Evolutionary conservation across 2,329 filamentous ascomycete genomes (phyloP).

Genomic region (Paecilomyces niveus): DNA sequence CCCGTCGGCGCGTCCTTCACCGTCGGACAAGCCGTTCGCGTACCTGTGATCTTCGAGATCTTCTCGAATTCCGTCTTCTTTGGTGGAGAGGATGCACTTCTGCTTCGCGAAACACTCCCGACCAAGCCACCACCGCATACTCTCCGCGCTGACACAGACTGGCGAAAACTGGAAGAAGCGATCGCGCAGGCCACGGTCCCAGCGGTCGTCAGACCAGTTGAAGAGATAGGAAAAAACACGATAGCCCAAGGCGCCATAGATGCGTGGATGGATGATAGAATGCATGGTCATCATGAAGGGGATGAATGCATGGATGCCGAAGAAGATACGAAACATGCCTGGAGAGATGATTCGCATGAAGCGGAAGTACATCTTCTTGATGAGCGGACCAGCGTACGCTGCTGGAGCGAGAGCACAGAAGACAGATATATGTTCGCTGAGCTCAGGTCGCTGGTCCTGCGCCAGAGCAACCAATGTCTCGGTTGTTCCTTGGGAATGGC

Average conservation of each 20-base stretch:
- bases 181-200: constrained; percentile 71
- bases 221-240: constrained; percentile 86
- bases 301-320: constrained; percentile 90
- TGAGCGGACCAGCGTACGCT: constrained; percentile 78
- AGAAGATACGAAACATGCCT: constrained; percentile 67
- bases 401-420: constrained; percentile 90
- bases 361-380: constrained; percentile 83
- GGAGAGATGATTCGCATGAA: constrained; percentile 81
- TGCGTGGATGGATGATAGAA: constrained; percentile 50
- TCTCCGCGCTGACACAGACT: constrained; percentile 81
- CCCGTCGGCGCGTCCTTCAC: constrained; percentile 29
- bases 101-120: constrained; percentile 77
- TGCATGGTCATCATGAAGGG: constrained; percentile 90
- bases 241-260: constrained; percentile 81
- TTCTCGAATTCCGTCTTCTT: constrained; percentile 62
- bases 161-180: constrained; percentile 90
- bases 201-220: constrained; percentile 74
- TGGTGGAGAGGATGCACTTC: constrained; percentile 78
- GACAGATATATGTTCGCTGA: constrained; percentile 75
- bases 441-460: constrained; percentile 79
- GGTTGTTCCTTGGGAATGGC: constrained; percentile 87
- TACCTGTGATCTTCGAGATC: constrained; percentile 29
- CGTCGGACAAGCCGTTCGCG: constrained; percentile 9
- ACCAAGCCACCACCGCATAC: constrained; percentile 94
- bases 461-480: constrained; percentile 81